Conservation (phyloP, 2,329 filamentous ascomycete genomes). For the Pseudogymnoascus sp. region DNA sequence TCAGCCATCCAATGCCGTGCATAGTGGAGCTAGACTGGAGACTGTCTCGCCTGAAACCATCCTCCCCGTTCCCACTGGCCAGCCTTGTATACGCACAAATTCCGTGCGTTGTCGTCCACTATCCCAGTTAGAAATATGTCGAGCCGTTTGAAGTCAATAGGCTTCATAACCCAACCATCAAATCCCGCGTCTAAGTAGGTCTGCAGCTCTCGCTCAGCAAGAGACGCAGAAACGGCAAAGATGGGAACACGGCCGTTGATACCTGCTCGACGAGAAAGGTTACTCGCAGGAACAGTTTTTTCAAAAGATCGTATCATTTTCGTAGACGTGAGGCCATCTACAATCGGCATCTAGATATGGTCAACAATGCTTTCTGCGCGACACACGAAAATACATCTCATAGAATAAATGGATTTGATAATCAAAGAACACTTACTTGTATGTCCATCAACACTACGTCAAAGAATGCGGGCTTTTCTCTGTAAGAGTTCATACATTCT, state of each 20-base stretch:
- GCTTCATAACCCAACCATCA: conserved; percentile 86
- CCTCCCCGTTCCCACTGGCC: conserved; percentile 81
- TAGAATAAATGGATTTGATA: background rate
- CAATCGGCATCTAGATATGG: conserved; percentile 71
- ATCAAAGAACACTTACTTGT: conserved; percentile 54
- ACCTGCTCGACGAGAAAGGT: conserved; percentile 51
- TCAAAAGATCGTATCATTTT: conserved; percentile 77
- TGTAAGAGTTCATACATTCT: conserved; percentile 68
- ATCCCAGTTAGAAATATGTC: conserved; percentile 63
- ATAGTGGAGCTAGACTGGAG: background rate
- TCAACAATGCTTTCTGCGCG: conserved; percentile 2
- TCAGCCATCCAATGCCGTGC: background rate
- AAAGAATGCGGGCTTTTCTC: conserved; percentile 53
- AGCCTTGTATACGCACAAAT: conserved; percentile 57
- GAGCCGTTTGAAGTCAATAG: conserved; percentile 72
- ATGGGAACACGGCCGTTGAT: conserved; percentile 65
- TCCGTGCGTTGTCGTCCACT: conserved; percentile 49
- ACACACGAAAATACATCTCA: conserved; percentile 11
- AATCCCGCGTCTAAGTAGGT: conserved; percentile 72
- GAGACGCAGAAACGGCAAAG: conserved; percentile 78
- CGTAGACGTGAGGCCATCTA: conserved; percentile 73
- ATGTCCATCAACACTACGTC: conserved; percentile 89
- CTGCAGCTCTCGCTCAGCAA: conserved; percentile 61
- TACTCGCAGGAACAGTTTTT: conserved; percentile 39
- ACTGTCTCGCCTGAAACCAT: conserved; percentile 52